These are phyloP conservation scores for Mycena maculata DNA, from an alignment of 768 basidiomycete species.

Conservation along the genomic window DNA sequence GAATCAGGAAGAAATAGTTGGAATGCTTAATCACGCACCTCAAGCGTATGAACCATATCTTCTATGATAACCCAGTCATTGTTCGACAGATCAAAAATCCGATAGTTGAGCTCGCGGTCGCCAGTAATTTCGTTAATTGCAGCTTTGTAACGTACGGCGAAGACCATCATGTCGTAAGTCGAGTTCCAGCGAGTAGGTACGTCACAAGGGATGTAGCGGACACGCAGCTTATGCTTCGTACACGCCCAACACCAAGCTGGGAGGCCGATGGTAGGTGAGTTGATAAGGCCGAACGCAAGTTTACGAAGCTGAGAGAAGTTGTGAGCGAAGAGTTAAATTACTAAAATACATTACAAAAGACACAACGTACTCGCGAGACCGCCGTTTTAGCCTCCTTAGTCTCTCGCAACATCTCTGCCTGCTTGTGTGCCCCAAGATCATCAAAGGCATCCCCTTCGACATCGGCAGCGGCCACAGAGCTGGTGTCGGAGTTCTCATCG, in stretches of 20 bases:
- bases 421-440: no score
- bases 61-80: not conserved
- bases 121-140: conserved; percentile 40
- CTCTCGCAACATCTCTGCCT: no score
- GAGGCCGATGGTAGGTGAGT: conserved; percentile 45
- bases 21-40: conserved; percentile 31
- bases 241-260: conserved; percentile 43
- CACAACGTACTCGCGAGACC: not conserved
- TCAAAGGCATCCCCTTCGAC: no score
- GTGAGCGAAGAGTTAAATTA: not conserved
- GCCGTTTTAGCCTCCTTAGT: not conserved
- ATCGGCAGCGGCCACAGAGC: no score
- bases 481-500: not conserved
- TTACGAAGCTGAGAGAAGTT: conserved; percentile 32
- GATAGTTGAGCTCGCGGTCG: not conserved
- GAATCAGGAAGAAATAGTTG: not conserved
- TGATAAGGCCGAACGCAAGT: conserved; percentile 38
- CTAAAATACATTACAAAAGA: not conserved
- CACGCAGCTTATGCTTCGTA: conserved; percentile 13
- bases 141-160: conserved; percentile 41
- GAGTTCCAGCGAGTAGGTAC: conserved; percentile 53
- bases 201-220: conserved; percentile 44
- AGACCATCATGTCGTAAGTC: conserved; percentile 46
- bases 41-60: conserved; percentile 39
- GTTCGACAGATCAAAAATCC: not conserved